Evolutionary conservation across 176 grass and related monocot genomes (phyloP).

Genomic region (Poa annua): DNA sequence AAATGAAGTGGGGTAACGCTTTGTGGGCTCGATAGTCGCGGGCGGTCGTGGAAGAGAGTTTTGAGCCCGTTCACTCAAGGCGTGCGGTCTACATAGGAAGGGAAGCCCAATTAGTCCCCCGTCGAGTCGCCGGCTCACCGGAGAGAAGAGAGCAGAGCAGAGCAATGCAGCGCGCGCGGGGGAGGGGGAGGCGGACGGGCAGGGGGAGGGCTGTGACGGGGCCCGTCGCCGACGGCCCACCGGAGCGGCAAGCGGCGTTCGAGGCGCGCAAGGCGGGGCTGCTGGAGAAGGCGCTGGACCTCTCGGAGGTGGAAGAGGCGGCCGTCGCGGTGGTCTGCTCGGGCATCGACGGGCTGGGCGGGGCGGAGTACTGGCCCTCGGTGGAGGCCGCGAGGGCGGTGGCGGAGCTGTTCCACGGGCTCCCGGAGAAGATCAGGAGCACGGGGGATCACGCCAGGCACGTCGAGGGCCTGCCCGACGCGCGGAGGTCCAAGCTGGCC

Average conservation of each 20-base stretch:
- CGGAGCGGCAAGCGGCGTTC: not conserved
- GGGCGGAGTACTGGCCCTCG: conserved; percentile 28
- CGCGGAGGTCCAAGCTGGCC: conserved; percentile 13
- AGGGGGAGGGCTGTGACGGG: not conserved
- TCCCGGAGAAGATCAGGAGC: not conserved
- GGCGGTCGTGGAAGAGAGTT: not conserved
- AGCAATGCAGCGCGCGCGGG: not conserved
- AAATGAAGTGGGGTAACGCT: not conserved
- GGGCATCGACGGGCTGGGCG: conserved; percentile 1
- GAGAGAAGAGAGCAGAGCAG: not conserved
- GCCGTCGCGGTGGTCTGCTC: conserved; percentile 33
- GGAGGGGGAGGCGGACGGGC: not conserved
- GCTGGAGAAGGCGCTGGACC: not conserved
- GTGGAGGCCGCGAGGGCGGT: not conserved
- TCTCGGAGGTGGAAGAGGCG: not conserved
- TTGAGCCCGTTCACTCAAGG: not conserved
- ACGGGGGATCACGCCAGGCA: not conserved
- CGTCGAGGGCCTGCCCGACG: not conserved
- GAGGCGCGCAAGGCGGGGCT: conserved; percentile 8
- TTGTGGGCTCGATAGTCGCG: not conserved
- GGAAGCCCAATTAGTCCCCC: conserved; percentile 7
- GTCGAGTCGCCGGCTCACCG: conserved; percentile 21
- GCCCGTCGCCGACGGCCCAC: not conserved
- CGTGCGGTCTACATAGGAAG: not conserved
- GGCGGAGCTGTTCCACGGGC: not conserved